Base-by-base conservation (phyloP, 495 filamentous ascomycete genomes). In the Penicillium argentinense region DNA sequence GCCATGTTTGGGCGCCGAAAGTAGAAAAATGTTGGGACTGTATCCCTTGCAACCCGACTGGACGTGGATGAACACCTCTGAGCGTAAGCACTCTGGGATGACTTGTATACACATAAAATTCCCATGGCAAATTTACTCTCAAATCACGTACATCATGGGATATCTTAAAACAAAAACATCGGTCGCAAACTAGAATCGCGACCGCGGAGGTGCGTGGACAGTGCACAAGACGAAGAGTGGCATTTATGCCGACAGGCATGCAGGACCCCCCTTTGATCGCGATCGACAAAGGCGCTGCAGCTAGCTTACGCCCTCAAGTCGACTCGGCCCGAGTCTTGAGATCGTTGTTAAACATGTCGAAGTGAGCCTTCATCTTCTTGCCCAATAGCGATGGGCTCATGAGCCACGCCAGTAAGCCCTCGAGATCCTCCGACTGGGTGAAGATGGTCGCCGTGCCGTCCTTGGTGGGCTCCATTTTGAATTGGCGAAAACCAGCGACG, bases 361-460 rank as follows among this genome's bases (percentile, higher is more conserved):
- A 64, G 42, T 64, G 41, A 4, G 51, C 43, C 11, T 36, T 25
- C 55, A 64, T 43, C 37, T 54, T 56, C 22, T 46, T 54, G 7
- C 61, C 61, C 26, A 64, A 39, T 14, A 59, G 21, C 2, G 42
- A 59, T 0, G 61, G 58, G 5, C 45, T 37, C 45, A 60, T 49
- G 9, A 64, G 42, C 25, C 56, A 64, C 9, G 61, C 34, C 42
- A 64, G 9, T 3, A 53, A 30, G 11, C 61, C 61, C 43, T 47
- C 49, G 3, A 55, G 47, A 26, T 59, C 53, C 51, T 64, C 58
- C 2, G 54, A 39, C 39, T 62, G 54, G 0, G 54, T 62, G 28
- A 64, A 62, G 24, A 64, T 39, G 4, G 61, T 64, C 9, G 58
- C 60, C 17, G 55, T 17, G 4, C 58, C 61, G 16, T 56, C 58